These are phyloP conservation scores for Leptomonas seymouri DNA, from an alignment of 208 protist species.

Conservation along the genomic window DNA sequence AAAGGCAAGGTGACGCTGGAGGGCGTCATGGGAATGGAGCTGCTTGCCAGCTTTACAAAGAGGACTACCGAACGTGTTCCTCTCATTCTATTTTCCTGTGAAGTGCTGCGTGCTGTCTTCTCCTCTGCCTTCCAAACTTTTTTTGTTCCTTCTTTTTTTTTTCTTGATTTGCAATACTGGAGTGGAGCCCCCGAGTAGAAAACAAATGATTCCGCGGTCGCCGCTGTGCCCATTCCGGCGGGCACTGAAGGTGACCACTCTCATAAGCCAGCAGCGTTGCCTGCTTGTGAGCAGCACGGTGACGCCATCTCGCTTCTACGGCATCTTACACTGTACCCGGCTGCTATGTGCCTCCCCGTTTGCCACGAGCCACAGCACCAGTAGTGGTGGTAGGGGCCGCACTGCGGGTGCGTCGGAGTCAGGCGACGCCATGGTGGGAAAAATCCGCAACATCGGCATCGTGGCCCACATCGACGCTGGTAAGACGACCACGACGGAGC, in stretches of 20 bases:
- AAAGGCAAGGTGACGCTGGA: too few relatives aligned
- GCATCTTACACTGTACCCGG: background rate
- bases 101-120: too few relatives aligned
- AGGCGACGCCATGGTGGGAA: slow-evolving; percentile 26
- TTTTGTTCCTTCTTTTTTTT: slow-evolving; percentile 3
- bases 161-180: too few relatives aligned
- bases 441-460: slow-evolving; percentile 95
- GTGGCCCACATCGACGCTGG: slow-evolving; percentile 97
- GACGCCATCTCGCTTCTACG: background rate
- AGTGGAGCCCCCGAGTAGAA: too few relatives aligned
- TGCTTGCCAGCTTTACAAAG: too few relatives aligned
- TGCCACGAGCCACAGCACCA: background rate
- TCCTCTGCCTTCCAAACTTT: too few relatives aligned
- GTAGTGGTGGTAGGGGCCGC: background rate
- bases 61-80: too few relatives aligned
- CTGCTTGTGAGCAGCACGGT: background rate
- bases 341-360: background rate
- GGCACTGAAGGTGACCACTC: background rate
- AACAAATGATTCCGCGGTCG: background rate
- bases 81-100: too few relatives aligned
- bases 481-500: slow-evolving; percentile 96
- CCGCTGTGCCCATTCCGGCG: background rate
- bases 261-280: background rate
- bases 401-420: background rate
- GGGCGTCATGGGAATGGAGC: too few relatives aligned